Percentiles rank a stretch among this genome's conserved stretches.
These are phyloP conservation scores for Diplocarpon mali DNA, from an alignment of 2,329 filamentous ascomycete genomes.

Conservation along the genomic window DNA sequence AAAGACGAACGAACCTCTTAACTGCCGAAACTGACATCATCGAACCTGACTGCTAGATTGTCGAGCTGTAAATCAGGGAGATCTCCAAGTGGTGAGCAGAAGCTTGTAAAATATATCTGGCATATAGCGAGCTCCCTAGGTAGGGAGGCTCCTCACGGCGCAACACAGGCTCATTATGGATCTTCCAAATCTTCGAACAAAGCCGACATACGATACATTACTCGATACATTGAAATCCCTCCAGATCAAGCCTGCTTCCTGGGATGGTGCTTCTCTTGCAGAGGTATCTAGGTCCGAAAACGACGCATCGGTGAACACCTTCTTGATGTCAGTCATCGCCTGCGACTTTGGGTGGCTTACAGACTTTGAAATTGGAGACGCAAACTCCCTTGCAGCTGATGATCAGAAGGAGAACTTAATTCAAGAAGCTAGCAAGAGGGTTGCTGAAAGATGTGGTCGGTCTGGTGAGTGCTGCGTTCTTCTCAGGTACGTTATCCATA, in stretches of 20 bases:
- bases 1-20: neutral
- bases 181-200: neutral
- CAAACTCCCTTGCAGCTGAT: slow-evolving; percentile 34
- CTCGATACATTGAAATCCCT: neutral
- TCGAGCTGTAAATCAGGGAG: too few relatives aligned
- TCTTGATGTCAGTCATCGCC: slow-evolving; percentile 58
- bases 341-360: slow-evolving; percentile 57
- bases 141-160: too few relatives aligned
- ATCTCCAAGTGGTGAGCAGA: too few relatives aligned
- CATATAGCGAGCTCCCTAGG: too few relatives aligned
- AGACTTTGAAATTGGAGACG: slow-evolving; percentile 19
- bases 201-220: slow-evolving; percentile 1
- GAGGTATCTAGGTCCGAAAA: slow-evolving; percentile 28
- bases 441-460: slow-evolving; percentile 79
- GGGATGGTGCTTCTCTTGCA: slow-evolving; percentile 6
- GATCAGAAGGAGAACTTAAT: slow-evolving; percentile 59
- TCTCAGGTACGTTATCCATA: neutral
- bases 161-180: neutral
- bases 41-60: too few relatives aligned
- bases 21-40: too few relatives aligned
- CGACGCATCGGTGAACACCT: slow-evolving; percentile 46
- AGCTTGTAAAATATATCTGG: too few relatives aligned
- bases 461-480: slow-evolving; percentile 36
- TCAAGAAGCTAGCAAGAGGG: slow-evolving; percentile 65
- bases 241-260: slow-evolving; percentile 3